These are phyloP conservation scores for Ascochyta koolunga DNA, from an alignment of 2,329 filamentous ascomycete genomes.

Conservation along the genomic window DNA sequence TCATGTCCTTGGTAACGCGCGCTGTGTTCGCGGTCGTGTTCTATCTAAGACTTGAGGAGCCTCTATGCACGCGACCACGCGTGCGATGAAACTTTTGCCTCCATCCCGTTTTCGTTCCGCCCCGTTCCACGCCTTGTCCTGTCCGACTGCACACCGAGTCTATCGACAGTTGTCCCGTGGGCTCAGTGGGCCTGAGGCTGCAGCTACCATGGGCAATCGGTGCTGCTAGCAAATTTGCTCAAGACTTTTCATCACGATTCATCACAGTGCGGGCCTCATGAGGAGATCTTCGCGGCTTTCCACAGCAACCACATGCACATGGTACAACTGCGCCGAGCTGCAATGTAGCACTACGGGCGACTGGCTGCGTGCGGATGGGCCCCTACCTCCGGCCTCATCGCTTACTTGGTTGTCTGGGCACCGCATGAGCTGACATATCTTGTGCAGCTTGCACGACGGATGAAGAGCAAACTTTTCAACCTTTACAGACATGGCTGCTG, in stretches of 20 bases:
- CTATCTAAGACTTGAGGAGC: constrained; percentile 30
- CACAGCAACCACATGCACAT: constrained; percentile 15
- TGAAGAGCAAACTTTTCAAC: constrained; percentile 40
- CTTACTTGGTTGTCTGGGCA: constrained; percentile 17
- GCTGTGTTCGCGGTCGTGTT: no score
- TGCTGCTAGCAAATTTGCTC: constrained; percentile 32
- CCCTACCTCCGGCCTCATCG: constrained; percentile 11
- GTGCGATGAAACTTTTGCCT: constrained; percentile 28
- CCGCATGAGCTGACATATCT: constrained; percentile 27
- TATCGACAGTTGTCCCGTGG: constrained; percentile 28
- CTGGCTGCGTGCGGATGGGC: constrained; percentile 16
- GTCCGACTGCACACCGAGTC: constrained; percentile 25
- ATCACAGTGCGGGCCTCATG: constrained; percentile 23
- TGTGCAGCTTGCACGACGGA: constrained; percentile 32
- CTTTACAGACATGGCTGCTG: constrained; percentile 29
- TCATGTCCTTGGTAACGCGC: constrained; percentile 33
- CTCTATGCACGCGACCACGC: constrained; percentile 40
- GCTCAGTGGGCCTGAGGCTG: constrained; percentile 13
- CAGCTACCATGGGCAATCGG: constrained; percentile 10
- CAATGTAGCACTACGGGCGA: constrained; percentile 8
- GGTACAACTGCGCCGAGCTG: constrained; percentile 9
- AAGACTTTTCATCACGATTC: constrained; percentile 26
- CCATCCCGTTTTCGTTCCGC: constrained; percentile 34
- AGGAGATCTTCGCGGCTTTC: constrained; percentile 7
- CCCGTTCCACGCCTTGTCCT: constrained; percentile 32